A percentile compares a stretch with the other conserved stretches of the same genome.
phyloP scores from a whole-genome alignment of 306 rosid species.

The Dalbergia oliveri region DNA sequence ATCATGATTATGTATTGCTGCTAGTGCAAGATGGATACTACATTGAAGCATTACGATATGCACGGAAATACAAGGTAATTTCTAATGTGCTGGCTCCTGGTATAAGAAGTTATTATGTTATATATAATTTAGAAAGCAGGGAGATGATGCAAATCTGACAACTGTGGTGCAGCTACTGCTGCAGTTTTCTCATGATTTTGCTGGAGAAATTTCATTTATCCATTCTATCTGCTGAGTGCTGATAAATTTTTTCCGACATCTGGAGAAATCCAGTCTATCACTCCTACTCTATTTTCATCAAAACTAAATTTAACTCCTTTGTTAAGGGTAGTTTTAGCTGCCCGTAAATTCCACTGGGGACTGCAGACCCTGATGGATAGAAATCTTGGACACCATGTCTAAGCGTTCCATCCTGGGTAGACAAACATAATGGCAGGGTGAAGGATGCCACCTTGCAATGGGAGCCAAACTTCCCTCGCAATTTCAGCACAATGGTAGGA shows the following conservation, averaged over 20 bases:
- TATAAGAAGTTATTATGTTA: slow-evolving; percentile 16
- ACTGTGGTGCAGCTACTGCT: slow-evolving; percentile 31
- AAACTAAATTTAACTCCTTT: slow-evolving; percentile 1
- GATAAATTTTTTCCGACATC: slow-evolving; percentile 27
- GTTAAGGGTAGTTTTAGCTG: slow-evolving; percentile 1
- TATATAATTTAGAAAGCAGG: slow-evolving; percentile 8
- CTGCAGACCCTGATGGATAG: slow-evolving; percentile 30
- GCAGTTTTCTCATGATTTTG: slow-evolving; percentile 32
- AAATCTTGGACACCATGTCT: neutral
- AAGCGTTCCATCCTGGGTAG: slow-evolving; percentile 6
- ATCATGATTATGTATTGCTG: slow-evolving; percentile 81
- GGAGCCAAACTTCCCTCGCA: neutral
- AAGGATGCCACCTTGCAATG: slow-evolving; percentile 17
- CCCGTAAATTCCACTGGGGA: slow-evolving; percentile 5
- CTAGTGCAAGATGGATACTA: slow-evolving; percentile 93
- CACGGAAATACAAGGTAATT: slow-evolving; percentile 80
- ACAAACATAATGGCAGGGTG: neutral
- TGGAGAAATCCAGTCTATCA: too few species aligned
- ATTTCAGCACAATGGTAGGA: neutral
- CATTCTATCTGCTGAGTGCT: neutral
- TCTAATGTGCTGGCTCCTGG: slow-evolving; percentile 36
- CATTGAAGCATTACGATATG: slow-evolving; percentile 91
- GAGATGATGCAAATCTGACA: slow-evolving; percentile 26
- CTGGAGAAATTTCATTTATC: slow-evolving; percentile 32
- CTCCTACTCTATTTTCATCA: too few species aligned